These are phyloP conservation scores for Obelidium mucronatum DNA, from an alignment of 192 early-diverging fungal genomes.

Conservation along the genomic window DNA sequence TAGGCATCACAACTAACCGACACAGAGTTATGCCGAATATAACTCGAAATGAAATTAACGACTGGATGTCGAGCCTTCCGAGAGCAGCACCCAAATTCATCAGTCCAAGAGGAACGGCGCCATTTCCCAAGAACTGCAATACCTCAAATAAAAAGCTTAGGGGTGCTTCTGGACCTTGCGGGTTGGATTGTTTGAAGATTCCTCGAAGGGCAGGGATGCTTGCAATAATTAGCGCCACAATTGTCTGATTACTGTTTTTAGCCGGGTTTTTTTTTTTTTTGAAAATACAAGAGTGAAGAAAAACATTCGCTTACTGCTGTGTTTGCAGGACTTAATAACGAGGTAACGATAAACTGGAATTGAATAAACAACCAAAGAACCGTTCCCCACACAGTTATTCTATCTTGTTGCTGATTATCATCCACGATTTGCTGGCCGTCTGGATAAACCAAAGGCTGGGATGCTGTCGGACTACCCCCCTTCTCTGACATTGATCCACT, in stretches of 20 bases:
- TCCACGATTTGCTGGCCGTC: no score
- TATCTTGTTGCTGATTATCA: no score
- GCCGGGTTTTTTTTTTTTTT: no score
- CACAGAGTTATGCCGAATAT: conserved; percentile 4
- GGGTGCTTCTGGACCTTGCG: conserved; percentile 31
- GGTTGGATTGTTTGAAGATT: conserved; percentile 12
- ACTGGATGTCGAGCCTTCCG: conserved; percentile 18
- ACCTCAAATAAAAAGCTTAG: conserved; percentile 43
- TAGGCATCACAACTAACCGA: conserved; percentile 41
- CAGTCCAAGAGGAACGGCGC: conserved; percentile 42
- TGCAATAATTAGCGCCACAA: conserved; percentile 40
- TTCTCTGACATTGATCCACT: no score
- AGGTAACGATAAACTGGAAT: conserved; percentile 4
- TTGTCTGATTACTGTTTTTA: conserved; percentile 6
- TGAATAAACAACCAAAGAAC: not conserved
- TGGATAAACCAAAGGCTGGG: no score
- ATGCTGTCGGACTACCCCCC: no score
- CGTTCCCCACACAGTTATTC: not conserved
- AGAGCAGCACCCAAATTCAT: conserved; percentile 48
- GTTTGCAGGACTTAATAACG: conserved; percentile 12
- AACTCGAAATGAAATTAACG: not conserved
- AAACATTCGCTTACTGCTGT: conserved; percentile 26
- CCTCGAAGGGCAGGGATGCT: conserved; percentile 16
- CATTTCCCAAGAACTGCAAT: conserved; percentile 35
- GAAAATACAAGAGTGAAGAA: no score